A percentile compares a stretch with the other conserved stretches of the same genome.
These are phyloP conservation scores for Darksidea phi DNA, from an alignment of 495 filamentous ascomycete species.

Conservation along the genomic window DNA sequence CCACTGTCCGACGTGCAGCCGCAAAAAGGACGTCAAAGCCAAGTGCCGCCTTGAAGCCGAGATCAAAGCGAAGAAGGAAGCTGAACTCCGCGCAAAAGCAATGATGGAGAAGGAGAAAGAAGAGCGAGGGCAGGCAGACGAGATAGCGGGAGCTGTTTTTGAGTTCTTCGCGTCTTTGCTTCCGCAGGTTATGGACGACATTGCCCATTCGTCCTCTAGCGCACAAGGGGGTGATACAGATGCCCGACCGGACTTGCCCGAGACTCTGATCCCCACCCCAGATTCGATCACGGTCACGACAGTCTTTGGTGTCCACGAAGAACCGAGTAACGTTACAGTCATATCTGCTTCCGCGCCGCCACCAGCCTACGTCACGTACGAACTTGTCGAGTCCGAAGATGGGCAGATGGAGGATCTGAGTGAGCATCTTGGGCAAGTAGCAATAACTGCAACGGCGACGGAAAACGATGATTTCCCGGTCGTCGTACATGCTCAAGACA, in stretches of 20 bases:
- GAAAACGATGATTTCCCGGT: neutral
- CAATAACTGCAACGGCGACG: neutral
- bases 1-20: slow-evolving; percentile 53
- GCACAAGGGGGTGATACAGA: neutral
- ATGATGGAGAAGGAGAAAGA: slow-evolving; percentile 34
- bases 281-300: slow-evolving; percentile 32
- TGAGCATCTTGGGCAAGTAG: neutral
- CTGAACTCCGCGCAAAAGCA: slow-evolving; percentile 21
- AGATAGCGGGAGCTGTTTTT: slow-evolving; percentile 24
- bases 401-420: neutral
- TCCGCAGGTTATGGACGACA: slow-evolving; percentile 11
- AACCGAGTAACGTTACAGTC: slow-evolving; percentile 19
- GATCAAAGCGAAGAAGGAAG: slow-evolving; percentile 27
- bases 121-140: slow-evolving; percentile 28
- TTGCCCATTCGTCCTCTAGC: neutral
- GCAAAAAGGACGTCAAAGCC: slow-evolving; percentile 37
- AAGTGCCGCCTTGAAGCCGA: slow-evolving; percentile 37
- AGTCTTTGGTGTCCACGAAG: slow-evolving; percentile 26
- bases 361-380: neutral
- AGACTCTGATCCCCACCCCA: slow-evolving; percentile 18
- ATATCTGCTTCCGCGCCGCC: slow-evolving; percentile 6
- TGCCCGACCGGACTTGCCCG: neutral
- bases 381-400: neutral
- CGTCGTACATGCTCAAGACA: slow-evolving; percentile 5
- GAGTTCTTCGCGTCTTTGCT: slow-evolving; percentile 31